Base-by-base conservation (phyloP, 768 basidiomycete species). In the Mycena filopes region DNA sequence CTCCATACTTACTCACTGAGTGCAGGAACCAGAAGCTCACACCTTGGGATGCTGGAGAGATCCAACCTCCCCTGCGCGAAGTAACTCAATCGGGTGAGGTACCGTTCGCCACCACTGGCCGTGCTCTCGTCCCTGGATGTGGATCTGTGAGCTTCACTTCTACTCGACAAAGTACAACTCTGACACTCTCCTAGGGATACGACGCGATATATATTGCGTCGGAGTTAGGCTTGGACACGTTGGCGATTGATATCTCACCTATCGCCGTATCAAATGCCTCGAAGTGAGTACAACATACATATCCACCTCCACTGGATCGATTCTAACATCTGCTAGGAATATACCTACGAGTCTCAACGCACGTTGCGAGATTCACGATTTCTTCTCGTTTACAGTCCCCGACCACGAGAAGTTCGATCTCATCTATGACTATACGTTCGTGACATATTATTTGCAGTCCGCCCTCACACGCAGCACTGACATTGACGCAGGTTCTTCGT, bases 111-210 rank as follows among this genome's bases (percentile, higher is more conserved):
- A 78, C 62, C 31, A 47, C 65, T 3, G 81, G 80, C 6, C 76
- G 80, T 45, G 86, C 84, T 5, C 73, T 88, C 2, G 80, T 88
- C 13, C 85, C 86, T 0, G 88, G 88, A 0, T 91, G 89, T 70
- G 90, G 90, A 26, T 67, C 74, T 31, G 81, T 83, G 59, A 65
- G 77, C n/a, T 49, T 4, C 49, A n/a, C n/a, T n/a, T n/a, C n/a
- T n/a, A n/a, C n/a, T n/a, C n/a, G n/a, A n/a, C n/a, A n/a, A n/a
- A n/a, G n/a, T n/a, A n/a, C n/a, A n/a, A n/a, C n/a, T n/a, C n/a
- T n/a, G n/a, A n/a, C n/a, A n/a, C n/a, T n/a, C n/a, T n/a, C n/a
- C 26, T 12, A 90, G 89, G 89, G 87, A 12, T 87, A 89, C 71
- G 90, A 91, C 68, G 82, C 84, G 0, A 72, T 84, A 3, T 85